Conservation (phyloP, 2,329 filamentous ascomycete species). For the Lachnellula suecica region DNA sequence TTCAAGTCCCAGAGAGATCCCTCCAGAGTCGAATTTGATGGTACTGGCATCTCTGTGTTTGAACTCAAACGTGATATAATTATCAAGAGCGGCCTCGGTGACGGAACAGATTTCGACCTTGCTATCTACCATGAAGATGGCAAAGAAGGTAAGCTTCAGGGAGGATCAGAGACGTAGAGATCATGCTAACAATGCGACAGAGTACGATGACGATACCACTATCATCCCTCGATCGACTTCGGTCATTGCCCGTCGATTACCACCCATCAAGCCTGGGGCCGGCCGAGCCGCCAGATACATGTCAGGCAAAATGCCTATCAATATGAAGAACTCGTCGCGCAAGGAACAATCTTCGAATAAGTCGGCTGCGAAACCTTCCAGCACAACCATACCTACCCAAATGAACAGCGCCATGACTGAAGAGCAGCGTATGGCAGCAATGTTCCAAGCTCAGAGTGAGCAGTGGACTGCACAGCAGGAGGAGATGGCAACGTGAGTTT, state of each 20-base stretch:
- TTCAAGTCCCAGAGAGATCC: conserved; percentile 99
- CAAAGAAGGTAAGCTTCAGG: conserved; percentile 71
- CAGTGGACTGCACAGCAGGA: conserved; percentile 94
- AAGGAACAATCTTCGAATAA: conserved; percentile 62
- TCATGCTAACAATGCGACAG: conserved; percentile 48
- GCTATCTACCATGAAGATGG: conserved; percentile 91
- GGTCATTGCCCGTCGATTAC: conserved; percentile 83
- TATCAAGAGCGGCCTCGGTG: conserved; percentile 85
- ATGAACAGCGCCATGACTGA: conserved; percentile 84
- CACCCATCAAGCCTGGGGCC: conserved; percentile 79
- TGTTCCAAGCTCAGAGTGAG: conserved; percentile 85
- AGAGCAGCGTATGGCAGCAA: conserved; percentile 89
- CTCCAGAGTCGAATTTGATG: conserved; percentile 92
- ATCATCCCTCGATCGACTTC: conserved; percentile 94
- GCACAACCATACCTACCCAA: conserved; percentile 55
- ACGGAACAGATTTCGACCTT: conserved; percentile 95
- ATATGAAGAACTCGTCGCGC: conserved; percentile 76
- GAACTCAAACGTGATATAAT: conserved; percentile 99
- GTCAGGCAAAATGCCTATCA: conserved; percentile 90
- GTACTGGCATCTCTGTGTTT: conserved; percentile 96
- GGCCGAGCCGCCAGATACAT: conserved; percentile 94
- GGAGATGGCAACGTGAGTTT: conserved; percentile 76
- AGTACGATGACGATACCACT: conserved; percentile 97
- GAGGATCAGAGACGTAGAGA: neutral
- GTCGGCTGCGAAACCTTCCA: conserved; percentile 51